phyloP scores from a whole-genome alignment of 345 rosid species.

The Reutealis trisperma region DNA sequence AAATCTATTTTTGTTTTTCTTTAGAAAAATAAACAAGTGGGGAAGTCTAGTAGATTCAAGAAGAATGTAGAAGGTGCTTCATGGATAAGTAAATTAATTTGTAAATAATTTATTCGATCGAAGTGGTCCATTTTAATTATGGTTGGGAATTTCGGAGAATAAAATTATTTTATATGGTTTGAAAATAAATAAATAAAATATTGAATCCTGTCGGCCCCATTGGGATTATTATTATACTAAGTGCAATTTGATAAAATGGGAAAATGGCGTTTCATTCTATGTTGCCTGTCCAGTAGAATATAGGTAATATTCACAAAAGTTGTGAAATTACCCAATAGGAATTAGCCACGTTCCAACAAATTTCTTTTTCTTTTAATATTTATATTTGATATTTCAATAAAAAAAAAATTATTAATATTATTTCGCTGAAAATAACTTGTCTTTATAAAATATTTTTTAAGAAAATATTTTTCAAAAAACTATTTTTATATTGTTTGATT shows the following conservation, averaged over 20 bases:
- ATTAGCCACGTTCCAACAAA: too few species aligned
- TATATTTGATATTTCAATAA: too few species aligned
- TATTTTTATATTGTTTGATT: too few species aligned
- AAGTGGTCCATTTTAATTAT: not conserved
- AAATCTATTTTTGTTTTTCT: too few species aligned
- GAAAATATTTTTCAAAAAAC: too few species aligned
- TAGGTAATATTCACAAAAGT: too few species aligned
- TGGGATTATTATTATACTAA: not conserved
- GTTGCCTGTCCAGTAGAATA: not conserved
- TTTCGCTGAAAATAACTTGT: too few species aligned
- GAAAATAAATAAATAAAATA: not conserved
- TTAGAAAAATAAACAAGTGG: too few species aligned
- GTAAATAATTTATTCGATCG: not conserved
- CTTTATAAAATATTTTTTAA: too few species aligned
- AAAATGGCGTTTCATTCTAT: not conserved
- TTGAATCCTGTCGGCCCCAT: not conserved
- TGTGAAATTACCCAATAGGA: too few species aligned
- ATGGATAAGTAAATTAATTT: not conserved
- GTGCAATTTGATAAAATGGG: not conserved
- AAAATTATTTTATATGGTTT: not conserved
- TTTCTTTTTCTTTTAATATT: too few species aligned
- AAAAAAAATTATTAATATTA: too few species aligned
- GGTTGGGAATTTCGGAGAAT: not conserved
- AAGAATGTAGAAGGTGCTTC: conserved; percentile 11
- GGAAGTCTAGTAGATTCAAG: conserved; percentile 18